Base-by-base conservation (phyloP, 768 basidiomycete species). In the Cystofilobasidium bisporidii region DNA sequence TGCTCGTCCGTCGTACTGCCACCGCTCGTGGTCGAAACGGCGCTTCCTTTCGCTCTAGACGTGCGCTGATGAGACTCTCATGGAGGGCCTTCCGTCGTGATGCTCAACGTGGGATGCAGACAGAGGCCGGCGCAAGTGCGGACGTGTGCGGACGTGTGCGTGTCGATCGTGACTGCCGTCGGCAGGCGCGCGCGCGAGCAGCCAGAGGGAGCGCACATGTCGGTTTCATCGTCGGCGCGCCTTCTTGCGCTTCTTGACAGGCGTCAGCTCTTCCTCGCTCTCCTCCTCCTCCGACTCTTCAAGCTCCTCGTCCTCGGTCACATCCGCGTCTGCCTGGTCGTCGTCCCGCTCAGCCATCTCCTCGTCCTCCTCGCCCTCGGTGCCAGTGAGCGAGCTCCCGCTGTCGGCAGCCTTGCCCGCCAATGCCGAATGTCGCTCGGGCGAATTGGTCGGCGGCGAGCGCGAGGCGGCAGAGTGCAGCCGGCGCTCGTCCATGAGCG, bases 181-280 rank as follows among this genome's bases (percentile, higher is more conserved):
- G 17, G 9, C 17, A 17, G 40, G 9, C 40, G 40, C 40, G 40
- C 40, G 9, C 10, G 10, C 40, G 40, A 17, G 40, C 40, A 9
- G 40, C 9, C 40, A 41, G 40, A 41, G 10, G 40, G 17, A 9
- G 40, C 17, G 40, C 40, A 41, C 40, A 41, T 41, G 40, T 41
- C 17, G 40, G 40, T n/a, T n/a, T n/a, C n/a, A 43, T 20, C 26
- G 26, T 10, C 48, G 48, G n/a, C 26, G 22, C 11, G 48, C 48
- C 48, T 50, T 50, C 53, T 56, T 56, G 30, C 53, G 53, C 53
- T 56, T 56, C 53, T 56, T 56, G 53, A 56, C 53, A 5, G 53
- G 53, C 53, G 53, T 56, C 28, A 56, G 26, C 53, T 56, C 53
- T 24, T 50, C 48, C 30, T 56, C 53, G 30, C 53, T 56, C 53